Percentiles rank a stretch among this genome's conserved stretches.
Evolutionary conservation across 2,329 filamentous ascomycete species (phyloP).

Genomic region (Pseudocercospora musae): DNA sequence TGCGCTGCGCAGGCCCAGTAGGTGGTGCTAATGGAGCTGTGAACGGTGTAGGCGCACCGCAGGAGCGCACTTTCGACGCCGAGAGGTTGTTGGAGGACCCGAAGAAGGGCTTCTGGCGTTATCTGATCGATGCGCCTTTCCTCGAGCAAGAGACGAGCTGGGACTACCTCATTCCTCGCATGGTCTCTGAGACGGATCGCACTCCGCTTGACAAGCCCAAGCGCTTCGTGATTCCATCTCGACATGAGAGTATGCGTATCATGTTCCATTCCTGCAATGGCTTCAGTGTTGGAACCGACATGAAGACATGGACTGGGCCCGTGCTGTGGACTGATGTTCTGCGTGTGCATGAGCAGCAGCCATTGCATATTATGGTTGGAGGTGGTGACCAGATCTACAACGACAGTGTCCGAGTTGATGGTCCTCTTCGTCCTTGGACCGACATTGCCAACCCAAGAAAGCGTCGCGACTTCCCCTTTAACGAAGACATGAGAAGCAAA

Average conservation of each 20-base stretch:
- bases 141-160: conserved; percentile 71
- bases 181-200: conserved; percentile 44
- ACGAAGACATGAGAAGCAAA: conserved; percentile 58
- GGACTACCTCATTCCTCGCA: conserved; percentile 69
- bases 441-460: conserved; percentile 59
- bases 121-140: conserved; percentile 60
- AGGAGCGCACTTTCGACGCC: conserved; percentile 41
- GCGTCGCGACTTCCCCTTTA: conserved; percentile 59
- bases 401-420: conserved; percentile 76
- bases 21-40: conserved; percentile 28
- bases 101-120: conserved; percentile 59
- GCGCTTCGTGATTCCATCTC: conserved; percentile 57
- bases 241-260: conserved; percentile 63
- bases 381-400: conserved; percentile 85
- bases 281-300: conserved; percentile 64
- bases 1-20: conserved; percentile 53
- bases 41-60: conserved; percentile 24
- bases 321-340: conserved; percentile 64
- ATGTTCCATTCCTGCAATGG: conserved; percentile 70
- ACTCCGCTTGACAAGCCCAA: conserved; percentile 36
- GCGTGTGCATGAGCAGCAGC: conserved; percentile 56
- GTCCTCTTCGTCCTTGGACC: conserved; percentile 69
- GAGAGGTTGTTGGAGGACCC: conserved; percentile 60
- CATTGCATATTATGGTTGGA: conserved; percentile 72
- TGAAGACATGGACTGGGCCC: conserved; percentile 58